phyloP scores from a whole-genome alignment of 2,329 filamentous ascomycete species.

The Ophiostoma ips region DNA sequence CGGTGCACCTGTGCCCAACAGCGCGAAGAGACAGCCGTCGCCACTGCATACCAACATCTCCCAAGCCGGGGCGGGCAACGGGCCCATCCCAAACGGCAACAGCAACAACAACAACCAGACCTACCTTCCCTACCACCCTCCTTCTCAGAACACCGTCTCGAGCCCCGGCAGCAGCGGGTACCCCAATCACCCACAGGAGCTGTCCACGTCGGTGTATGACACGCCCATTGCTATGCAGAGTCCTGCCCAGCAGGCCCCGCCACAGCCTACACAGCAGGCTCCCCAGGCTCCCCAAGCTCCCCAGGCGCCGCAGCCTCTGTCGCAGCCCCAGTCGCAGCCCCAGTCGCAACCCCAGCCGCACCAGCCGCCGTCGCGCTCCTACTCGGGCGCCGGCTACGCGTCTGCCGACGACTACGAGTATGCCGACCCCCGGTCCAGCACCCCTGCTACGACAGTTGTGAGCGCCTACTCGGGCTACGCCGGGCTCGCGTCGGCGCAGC shows the following conservation, averaged over 20 bases:
- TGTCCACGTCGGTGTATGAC: constrained; percentile 65
- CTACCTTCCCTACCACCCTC: constrained; percentile 31
- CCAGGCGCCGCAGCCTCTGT: constrained; percentile 32
- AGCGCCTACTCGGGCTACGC: neutral
- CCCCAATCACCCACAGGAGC: constrained; percentile 60
- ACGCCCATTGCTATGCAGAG: constrained; percentile 44
- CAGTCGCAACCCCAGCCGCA: constrained; percentile 32
- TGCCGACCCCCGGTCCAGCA: constrained; percentile 23
- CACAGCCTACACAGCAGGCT: constrained; percentile 28
- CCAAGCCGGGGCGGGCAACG: neutral
- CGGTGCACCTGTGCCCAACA: constrained; percentile 28
- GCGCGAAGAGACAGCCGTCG: constrained; percentile 26
- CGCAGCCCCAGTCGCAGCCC: constrained; percentile 16
- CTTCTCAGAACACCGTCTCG: constrained; percentile 28
- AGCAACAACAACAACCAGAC: constrained; percentile 19
- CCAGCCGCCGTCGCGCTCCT: constrained; percentile 23
- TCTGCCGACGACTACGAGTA: constrained; percentile 17
- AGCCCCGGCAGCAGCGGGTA: constrained; percentile 40
- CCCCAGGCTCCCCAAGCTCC: constrained; percentile 22
- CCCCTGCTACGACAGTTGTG: constrained; percentile 9
- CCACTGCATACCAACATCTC: constrained; percentile 33
- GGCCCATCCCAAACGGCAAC: neutral
- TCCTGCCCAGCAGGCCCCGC: constrained; percentile 31
- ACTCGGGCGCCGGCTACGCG: constrained; percentile 16
- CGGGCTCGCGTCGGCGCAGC: neutral